A percentile compares a stretch with the other conserved stretches of the same genome.
These are phyloP conservation scores for Stachybotrys chlorohalonatus DNA, from an alignment of 2,329 filamentous ascomycete genomes.

Conservation along the genomic window DNA sequence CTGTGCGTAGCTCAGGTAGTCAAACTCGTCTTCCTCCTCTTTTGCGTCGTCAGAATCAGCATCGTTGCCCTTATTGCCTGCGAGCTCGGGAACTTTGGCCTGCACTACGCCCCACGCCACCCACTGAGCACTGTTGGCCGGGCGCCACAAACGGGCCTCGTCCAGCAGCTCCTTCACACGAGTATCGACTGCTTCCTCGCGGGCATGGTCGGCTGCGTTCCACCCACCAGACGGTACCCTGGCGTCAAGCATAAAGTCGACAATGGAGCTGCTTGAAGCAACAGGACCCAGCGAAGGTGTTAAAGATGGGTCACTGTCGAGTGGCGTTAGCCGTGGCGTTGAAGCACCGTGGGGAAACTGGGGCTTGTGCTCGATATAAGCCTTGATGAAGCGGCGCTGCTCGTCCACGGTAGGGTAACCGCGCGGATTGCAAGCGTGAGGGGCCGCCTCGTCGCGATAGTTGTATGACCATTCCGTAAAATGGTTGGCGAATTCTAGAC, in stretches of 20 bases:
- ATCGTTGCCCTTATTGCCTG: conserved; percentile 26
- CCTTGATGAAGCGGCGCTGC: conserved; percentile 74
- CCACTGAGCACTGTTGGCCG: conserved; percentile 85
- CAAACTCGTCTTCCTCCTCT: conserved; percentile 67
- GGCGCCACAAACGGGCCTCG: conserved; percentile 77
- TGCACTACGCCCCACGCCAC: conserved; percentile 95
- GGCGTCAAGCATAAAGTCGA: conserved; percentile 77
- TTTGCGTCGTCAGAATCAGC: conserved; percentile 26
- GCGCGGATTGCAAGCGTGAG: conserved; percentile 59
- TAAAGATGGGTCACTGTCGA: conserved; percentile 26
- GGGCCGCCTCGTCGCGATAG: conserved; percentile 65
- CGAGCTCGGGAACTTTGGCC: conserved; percentile 72
- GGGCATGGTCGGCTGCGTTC: conserved; percentile 43
- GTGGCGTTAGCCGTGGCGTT: conserved; percentile 39
- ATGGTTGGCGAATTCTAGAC: conserved; percentile 93
- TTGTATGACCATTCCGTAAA: conserved; percentile 99
- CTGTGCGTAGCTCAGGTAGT: conserved; percentile 87
- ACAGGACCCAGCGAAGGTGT: conserved; percentile 27
- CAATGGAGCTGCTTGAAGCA: conserved; percentile 41
- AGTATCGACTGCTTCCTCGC: conserved; percentile 56
- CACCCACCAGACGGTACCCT: conserved; percentile 46
- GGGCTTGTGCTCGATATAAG: conserved; percentile 78
- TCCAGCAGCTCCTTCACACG: conserved; percentile 63
- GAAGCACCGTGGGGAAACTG: conserved; percentile 47
- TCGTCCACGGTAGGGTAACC: conserved; percentile 72